Conservation (phyloP, 495 filamentous ascomycete species). For the Penicillium soppii region DNA sequence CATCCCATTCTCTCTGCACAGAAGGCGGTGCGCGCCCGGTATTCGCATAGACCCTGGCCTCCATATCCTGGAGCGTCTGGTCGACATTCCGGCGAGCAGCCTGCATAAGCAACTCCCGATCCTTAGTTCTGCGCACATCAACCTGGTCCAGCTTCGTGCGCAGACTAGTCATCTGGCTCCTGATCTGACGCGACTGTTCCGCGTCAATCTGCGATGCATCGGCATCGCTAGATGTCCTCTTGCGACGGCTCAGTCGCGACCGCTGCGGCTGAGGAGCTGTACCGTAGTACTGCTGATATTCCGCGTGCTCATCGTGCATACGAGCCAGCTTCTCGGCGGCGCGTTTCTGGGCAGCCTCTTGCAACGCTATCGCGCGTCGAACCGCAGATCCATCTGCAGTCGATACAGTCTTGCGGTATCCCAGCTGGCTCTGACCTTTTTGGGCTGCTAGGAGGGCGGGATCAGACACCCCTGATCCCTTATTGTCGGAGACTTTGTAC, state of each 20-base stretch:
- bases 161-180: conserved; percentile 77
- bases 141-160: conserved; percentile 65
- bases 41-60: conserved; percentile 71
- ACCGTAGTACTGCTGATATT: conserved; percentile 74
- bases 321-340: conserved; percentile 80
- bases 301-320: conserved; percentile 68
- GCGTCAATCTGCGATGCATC: conserved; percentile 62
- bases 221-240: conserved; percentile 69
- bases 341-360: conserved; percentile 81
- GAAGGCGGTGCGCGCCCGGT: conserved; percentile 73
- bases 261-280: conserved; percentile 46
- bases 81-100: conserved; percentile 83
- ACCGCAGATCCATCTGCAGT: conserved; percentile 29
- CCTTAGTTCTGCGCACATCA: conserved; percentile 71
- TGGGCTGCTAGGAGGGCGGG: conserved; percentile 39
- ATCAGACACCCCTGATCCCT: conserved; percentile 18
- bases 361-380: conserved; percentile 60
- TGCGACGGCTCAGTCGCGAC: conserved; percentile 58
- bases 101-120: conserved; percentile 72
- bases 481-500: conserved; percentile 63
- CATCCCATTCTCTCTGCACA: conserved; percentile 73
- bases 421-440: conserved; percentile 35
- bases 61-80: conserved; percentile 72
- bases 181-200: conserved; percentile 66
- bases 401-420: conserved; percentile 34